These are phyloP conservation scores for Penicillium oxalicum DNA, from an alignment of 2,329 filamentous ascomycete genomes.

Conservation along the genomic window DNA sequence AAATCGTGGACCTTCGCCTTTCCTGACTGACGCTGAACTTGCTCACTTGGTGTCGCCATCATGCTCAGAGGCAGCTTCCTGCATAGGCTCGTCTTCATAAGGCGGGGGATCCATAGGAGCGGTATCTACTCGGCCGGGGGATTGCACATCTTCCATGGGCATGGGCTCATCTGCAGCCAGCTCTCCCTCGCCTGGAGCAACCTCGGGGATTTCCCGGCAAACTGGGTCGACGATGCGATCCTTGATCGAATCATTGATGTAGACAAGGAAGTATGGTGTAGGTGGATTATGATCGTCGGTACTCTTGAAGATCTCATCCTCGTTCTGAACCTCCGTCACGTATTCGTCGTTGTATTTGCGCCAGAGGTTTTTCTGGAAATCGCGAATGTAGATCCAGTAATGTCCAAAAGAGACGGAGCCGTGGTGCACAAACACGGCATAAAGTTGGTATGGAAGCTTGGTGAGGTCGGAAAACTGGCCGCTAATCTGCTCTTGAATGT, in stretches of 20 bases:
- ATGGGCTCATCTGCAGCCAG: conserved; percentile 1
- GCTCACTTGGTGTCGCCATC: too few relatives aligned
- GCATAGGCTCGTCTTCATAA: conserved; percentile 21
- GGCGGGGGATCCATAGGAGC: conserved; percentile 26
- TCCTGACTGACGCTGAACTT: too few relatives aligned
- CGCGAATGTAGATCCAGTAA: conserved; percentile 95
- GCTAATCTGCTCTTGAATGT: conserved; percentile 46
- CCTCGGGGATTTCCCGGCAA: conserved; percentile 39
- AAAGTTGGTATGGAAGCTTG: conserved; percentile 69
- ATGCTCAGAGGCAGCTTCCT: not conserved
- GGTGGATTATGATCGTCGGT: conserved; percentile 58
- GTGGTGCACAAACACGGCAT: conserved; percentile 89
- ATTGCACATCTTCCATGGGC: conserved; percentile 16
- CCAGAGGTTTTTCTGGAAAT: conserved; percentile 77
- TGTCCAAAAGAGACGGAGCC: conserved; percentile 66
- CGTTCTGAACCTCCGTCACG: conserved; percentile 63
- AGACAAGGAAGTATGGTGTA: conserved; percentile 78
- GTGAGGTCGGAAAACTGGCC: conserved; percentile 59
- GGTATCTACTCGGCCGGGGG: conserved; percentile 15
- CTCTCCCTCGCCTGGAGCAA: conserved; percentile 4
- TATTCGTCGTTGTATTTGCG: conserved; percentile 88
- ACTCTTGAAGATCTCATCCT: conserved; percentile 62
- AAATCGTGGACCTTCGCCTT: too few relatives aligned
- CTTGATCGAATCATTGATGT: conserved; percentile 64
- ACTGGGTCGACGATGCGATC: conserved; percentile 54